phyloP scores from a whole-genome alignment of 1,284 basidiomycete species.

The Microbotryum violaceum region DNA sequence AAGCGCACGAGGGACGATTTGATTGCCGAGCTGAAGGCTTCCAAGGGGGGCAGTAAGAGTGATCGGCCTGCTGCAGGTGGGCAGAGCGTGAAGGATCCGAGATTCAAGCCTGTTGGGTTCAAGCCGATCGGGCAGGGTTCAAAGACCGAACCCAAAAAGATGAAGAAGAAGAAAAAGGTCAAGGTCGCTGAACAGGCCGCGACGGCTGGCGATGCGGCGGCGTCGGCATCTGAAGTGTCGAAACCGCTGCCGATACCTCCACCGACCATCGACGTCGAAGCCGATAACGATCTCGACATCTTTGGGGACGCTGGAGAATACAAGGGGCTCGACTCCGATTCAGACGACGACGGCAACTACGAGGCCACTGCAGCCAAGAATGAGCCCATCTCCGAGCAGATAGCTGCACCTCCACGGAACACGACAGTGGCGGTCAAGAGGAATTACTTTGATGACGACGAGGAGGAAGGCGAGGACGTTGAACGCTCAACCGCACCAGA shows the following conservation, averaged over 20 bases:
- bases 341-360: constrained; percentile 9
- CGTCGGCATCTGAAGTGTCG: not conserved
- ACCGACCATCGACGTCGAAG: constrained; percentile 1
- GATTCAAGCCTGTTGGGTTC: constrained; percentile 37
- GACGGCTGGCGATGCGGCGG: not conserved
- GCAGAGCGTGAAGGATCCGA: constrained; percentile 16
- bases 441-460: constrained; percentile 29
- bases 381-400: not conserved
- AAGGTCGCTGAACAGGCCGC: not conserved
- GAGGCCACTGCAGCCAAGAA: not conserved
- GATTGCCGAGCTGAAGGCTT: constrained; percentile 24
- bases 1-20: constrained; percentile 27
- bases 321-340: constrained; percentile 19
- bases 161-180: constrained; percentile 18
- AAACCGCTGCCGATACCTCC: not conserved
- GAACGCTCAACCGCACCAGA: constrained; percentile 16
- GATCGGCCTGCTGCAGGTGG: not conserved
- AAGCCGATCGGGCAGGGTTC: constrained; percentile 4
- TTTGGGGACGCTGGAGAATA: constrained; percentile 30
- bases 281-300: constrained; percentile 25
- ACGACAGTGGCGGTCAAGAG: constrained; percentile 3
- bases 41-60: constrained; percentile 17
- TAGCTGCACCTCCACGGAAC: not conserved
- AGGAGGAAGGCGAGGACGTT: not conserved
- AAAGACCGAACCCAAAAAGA: constrained; percentile 3